Evolutionary conservation across 148 eudicot species (phyloP).

Genomic region (Rheum nobile): DNA sequence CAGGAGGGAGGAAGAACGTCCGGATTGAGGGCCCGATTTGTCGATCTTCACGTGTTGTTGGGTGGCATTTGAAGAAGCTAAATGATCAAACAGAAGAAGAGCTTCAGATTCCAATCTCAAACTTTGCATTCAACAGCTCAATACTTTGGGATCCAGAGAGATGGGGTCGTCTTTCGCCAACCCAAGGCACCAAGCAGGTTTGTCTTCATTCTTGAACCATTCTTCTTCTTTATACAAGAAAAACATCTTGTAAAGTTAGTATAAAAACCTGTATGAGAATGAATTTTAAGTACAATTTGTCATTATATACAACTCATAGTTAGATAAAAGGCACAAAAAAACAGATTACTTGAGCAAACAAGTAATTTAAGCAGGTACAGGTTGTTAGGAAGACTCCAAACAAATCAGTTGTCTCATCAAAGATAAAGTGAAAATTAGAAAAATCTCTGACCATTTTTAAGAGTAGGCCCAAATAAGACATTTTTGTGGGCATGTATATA

Average conservation of each 20-base stretch:
- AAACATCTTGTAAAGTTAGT: not conserved
- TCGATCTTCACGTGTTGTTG: slow-evolving; percentile 56
- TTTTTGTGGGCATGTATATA: not conserved
- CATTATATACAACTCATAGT: not conserved
- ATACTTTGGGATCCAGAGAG: slow-evolving; percentile 98
- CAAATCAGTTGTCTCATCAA: not conserved
- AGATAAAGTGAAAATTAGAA: not conserved
- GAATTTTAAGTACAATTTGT: not conserved
- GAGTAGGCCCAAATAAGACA: not conserved
- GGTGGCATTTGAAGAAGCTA: slow-evolving; percentile 63
- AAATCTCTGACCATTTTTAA: not conserved
- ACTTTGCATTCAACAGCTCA: slow-evolving; percentile 88
- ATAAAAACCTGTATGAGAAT: not conserved
- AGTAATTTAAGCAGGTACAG: not conserved
- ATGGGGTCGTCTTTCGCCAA: slow-evolving; percentile 78
- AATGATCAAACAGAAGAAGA: slow-evolving; percentile 25
- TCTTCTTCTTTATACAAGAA: not conserved
- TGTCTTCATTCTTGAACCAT: not conserved
- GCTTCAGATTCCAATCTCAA: slow-evolving; percentile 52
- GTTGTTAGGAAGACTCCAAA: not conserved
- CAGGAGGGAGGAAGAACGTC: slow-evolving; percentile 47
- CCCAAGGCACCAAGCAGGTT: slow-evolving; percentile 71
- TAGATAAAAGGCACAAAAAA: not conserved
- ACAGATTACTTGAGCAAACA: not conserved
- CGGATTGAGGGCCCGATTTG: slow-evolving; percentile 86